Conservation (phyloP, 345 rosid species). For the Sonneratia caseolaris region DNA sequence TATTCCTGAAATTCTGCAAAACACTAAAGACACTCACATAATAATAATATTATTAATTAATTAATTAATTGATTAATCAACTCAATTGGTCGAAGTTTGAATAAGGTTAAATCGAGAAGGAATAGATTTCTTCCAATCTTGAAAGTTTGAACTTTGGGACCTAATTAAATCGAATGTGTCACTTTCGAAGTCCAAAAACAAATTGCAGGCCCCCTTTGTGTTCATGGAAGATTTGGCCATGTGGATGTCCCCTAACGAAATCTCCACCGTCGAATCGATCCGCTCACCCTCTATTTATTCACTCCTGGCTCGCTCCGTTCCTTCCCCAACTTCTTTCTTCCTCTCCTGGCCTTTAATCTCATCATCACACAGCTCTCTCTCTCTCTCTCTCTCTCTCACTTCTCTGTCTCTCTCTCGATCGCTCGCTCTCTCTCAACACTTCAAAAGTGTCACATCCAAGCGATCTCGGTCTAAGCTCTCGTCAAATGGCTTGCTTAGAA, state of each 20-base stretch:
- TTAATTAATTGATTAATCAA: too few relatives aligned
- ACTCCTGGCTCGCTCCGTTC: too few relatives aligned
- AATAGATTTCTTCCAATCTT: too few relatives aligned
- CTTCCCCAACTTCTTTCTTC: too few relatives aligned
- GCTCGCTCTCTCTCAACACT: neutral
- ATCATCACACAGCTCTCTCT: too few relatives aligned
- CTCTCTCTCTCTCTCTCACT: slow-evolving; percentile 1
- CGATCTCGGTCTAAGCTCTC: neutral
- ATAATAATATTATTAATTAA: too few relatives aligned
- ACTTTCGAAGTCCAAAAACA: slow-evolving; percentile 7
- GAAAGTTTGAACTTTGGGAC: neutral
- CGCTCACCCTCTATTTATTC: slow-evolving; percentile 38
- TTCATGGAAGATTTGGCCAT: slow-evolving; percentile 21
- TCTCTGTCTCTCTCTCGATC: slow-evolving; percentile 8
- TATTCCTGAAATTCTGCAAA: too few relatives aligned
- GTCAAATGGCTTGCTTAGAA: slow-evolving; percentile 37
- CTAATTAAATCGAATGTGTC: neutral
- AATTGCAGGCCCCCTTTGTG: neutral
- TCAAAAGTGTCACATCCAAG: neutral
- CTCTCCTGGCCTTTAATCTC: too few relatives aligned
- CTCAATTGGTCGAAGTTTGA: too few relatives aligned
- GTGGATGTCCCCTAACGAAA: slow-evolving; percentile 22
- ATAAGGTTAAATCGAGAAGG: too few relatives aligned
- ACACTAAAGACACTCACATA: too few relatives aligned
- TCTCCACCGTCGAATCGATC: slow-evolving; percentile 39